Evolutionary conservation across 495 filamentous ascomycete species (phyloP).

Genomic region (Penicillium soppii): DNA sequence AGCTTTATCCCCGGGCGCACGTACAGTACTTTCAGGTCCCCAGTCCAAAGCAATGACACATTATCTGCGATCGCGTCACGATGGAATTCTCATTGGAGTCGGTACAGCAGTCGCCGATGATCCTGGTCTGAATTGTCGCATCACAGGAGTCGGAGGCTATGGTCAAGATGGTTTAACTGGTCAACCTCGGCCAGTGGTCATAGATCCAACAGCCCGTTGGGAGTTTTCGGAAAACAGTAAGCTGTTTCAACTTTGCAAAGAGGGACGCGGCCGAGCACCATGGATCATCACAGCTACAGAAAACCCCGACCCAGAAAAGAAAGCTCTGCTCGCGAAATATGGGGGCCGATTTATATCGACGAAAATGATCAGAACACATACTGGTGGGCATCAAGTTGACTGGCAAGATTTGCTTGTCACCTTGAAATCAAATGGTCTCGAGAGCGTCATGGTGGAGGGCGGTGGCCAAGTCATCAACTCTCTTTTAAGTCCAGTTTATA

Average conservation of each 20-base stretch:
- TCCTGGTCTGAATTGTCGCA: conserved; percentile 77
- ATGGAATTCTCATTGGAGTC: conserved; percentile 84
- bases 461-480: conserved; percentile 78
- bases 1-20: conserved; percentile 68
- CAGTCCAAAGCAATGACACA: conserved; percentile 91
- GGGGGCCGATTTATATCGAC: conserved; percentile 47
- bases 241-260: conserved; percentile 59
- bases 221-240: conserved; percentile 55
- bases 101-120: conserved; percentile 83
- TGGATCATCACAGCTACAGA: conserved; percentile 56
- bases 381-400: conserved; percentile 31
- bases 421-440: conserved; percentile 55
- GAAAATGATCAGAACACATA: conserved; percentile 13
- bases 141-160: conserved; percentile 55
- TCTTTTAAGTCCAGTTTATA: conserved; percentile 56
- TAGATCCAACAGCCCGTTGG: conserved; percentile 76
- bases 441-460: conserved; percentile 86
- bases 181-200: conserved; percentile 76
- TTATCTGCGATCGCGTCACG: conserved; percentile 77
- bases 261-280: conserved; percentile 66
- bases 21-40: conserved; percentile 76
- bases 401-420: conserved; percentile 63
- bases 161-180: conserved; percentile 38
- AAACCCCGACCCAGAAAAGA: conserved; percentile 24
- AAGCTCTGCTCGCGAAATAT: conserved; percentile 36